phyloP scores from a whole-genome alignment of 495 filamentous ascomycete species.

The Aspergillus sclerotiicarbonarius region DNA sequence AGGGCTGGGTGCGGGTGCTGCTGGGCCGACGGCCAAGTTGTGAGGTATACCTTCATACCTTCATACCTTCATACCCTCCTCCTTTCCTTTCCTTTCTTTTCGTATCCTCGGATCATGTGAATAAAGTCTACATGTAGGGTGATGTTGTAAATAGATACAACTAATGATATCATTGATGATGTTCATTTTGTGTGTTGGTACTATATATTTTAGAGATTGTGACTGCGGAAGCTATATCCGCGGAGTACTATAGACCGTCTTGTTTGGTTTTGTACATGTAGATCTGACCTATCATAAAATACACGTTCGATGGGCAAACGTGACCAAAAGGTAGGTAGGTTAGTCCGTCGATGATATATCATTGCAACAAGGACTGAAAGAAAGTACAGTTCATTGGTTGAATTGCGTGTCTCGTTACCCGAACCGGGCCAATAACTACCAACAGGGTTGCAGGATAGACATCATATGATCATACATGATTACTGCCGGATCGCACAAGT shows the following conservation, averaged over 20 bases:
- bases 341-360: not conserved
- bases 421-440: not conserved
- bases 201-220: not conserved
- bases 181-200: no score
- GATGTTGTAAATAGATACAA: no score
- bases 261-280: no score
- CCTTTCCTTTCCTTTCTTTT: no score
- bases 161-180: no score
- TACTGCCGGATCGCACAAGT: not conserved
- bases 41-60: constrained; percentile 12
- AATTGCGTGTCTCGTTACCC: not conserved
- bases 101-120: no score
- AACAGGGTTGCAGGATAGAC: not conserved
- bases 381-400: not conserved
- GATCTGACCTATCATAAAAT: not conserved
- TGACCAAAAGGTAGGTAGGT: not conserved
- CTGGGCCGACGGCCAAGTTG: constrained; percentile 42
- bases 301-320: not conserved
- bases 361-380: not conserved
- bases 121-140: no score
- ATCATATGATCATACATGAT: not conserved
- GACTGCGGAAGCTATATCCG: not conserved
- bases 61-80: no score
- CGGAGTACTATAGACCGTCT: no score
- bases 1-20: constrained; percentile 6